Evolutionary conservation across 768 basidiomycete genomes (phyloP).

Genomic region (Cystofilobasidium ferigula): DNA sequence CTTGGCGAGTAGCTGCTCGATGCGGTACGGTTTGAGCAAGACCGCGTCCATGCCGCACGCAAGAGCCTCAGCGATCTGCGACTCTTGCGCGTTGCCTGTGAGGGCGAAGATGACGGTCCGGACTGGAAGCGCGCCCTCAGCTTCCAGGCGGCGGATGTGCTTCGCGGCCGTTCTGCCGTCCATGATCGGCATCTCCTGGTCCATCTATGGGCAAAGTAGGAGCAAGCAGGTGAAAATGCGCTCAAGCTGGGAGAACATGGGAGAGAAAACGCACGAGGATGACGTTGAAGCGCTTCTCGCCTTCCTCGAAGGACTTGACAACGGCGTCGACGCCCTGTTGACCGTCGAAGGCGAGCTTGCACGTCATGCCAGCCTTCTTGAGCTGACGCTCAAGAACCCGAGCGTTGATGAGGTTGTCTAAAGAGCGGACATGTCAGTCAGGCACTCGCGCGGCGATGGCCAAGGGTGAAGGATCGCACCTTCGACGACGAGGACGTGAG

Average conservation of each 20-base stretch:
- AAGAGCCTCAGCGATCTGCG: slow-evolving; percentile 30
- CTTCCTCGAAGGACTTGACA: background rate
- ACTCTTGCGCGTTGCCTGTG: slow-evolving; percentile 33
- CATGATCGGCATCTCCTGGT: slow-evolving; percentile 34
- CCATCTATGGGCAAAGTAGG: slow-evolving; percentile 27
- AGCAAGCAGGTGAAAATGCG: too few relatives aligned
- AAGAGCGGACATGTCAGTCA: slow-evolving; percentile 25
- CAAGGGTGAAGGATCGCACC: background rate
- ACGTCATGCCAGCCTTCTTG: slow-evolving; percentile 29
- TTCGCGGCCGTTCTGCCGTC: slow-evolving; percentile 29
- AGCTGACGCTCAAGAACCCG: slow-evolving; percentile 29
- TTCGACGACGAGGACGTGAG: slow-evolving; percentile 16
- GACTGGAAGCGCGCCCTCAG: background rate
- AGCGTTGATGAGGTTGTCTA: slow-evolving; percentile 34
- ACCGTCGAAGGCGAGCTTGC: slow-evolving; percentile 30
- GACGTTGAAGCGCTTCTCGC: background rate
- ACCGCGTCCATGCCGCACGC: slow-evolving; percentile 35
- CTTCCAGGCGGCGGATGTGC: slow-evolving; percentile 31
- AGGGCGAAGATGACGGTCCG: slow-evolving; percentile 31
- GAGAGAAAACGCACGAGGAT: background rate
- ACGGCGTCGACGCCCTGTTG: slow-evolving; percentile 32
- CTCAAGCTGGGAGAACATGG: background rate
- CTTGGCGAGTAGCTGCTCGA: slow-evolving; percentile 31
- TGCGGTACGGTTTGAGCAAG: slow-evolving; percentile 33
- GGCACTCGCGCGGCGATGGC: background rate